A percentile compares a stretch with the other conserved stretches of the same genome.
Conservation (phyloP, 2,329 filamentous ascomycete species). For the Cyclaneusma minus region DNA sequence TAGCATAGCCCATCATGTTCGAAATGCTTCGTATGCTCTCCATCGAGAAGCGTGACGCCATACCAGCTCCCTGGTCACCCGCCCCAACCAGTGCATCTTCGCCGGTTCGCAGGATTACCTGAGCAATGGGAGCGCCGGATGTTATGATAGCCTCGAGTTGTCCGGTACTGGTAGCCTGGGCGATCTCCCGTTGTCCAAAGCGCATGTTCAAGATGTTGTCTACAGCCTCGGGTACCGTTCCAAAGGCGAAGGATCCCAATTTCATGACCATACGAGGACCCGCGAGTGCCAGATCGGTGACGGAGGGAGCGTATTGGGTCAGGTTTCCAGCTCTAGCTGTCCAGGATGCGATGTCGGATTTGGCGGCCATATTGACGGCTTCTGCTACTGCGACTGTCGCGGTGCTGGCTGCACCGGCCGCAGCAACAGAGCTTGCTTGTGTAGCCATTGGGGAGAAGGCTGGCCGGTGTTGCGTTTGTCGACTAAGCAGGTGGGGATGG, state of each 20-base stretch:
- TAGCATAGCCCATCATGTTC: slow-evolving; percentile 79
- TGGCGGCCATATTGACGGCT: slow-evolving; percentile 12
- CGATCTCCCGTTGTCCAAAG: slow-evolving; percentile 41
- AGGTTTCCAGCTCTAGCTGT: slow-evolving; percentile 36
- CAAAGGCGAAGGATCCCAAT: slow-evolving; percentile 48
- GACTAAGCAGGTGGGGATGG: too few species aligned
- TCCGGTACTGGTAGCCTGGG: slow-evolving; percentile 37
- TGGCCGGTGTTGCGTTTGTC: too few species aligned
- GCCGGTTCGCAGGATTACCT: too few species aligned
- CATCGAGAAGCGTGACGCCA: slow-evolving; percentile 34
- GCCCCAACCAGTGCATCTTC: slow-evolving; percentile 19
- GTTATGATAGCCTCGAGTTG: too few species aligned
- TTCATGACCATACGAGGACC: slow-evolving; percentile 56
- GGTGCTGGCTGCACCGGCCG: too few species aligned
- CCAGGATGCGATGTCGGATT: slow-evolving; percentile 35
- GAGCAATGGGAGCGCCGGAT: slow-evolving; percentile 18
- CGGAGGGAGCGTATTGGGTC: slow-evolving; percentile 43
- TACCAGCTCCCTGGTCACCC: slow-evolving; percentile 23
- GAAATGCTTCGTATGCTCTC: slow-evolving; percentile 56
- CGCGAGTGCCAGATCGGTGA: slow-evolving; percentile 53
- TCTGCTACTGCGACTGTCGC: too few species aligned
- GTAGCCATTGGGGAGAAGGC: too few species aligned
- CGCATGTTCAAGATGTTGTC: slow-evolving; percentile 33
- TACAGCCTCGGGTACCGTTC: slow-evolving; percentile 41
- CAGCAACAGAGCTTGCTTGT: too few species aligned